A percentile compares a stretch with the other conserved stretches of the same genome.
phyloP scores from a whole-genome alignment of 352 stramenopile genomes.

The Phytopythium cucurbitacearum region DNA sequence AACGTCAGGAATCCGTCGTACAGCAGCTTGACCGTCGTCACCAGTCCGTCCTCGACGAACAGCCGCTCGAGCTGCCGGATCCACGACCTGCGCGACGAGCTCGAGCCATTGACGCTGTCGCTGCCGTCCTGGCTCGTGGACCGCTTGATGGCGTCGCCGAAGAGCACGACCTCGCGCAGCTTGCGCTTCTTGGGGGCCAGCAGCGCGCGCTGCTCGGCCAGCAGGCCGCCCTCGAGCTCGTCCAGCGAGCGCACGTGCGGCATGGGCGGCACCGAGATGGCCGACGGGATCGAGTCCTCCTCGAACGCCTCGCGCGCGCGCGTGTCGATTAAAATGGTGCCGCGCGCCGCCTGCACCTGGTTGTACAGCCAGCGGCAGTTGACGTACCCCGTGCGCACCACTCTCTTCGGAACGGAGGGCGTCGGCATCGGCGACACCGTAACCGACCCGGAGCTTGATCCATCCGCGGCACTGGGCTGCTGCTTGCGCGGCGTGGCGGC shows the following conservation, averaged over 20 bases:
- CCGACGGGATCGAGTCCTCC: slow-evolving; percentile 69
- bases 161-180: slow-evolving; percentile 74
- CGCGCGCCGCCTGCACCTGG: slow-evolving; percentile 67
- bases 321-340: slow-evolving; percentile 77
- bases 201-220: slow-evolving; percentile 66
- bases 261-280: slow-evolving; percentile 70
- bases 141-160: slow-evolving; percentile 59
- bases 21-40: slow-evolving; percentile 72
- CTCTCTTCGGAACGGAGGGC: slow-evolving; percentile 29
- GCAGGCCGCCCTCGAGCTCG: slow-evolving; percentile 44
- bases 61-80: slow-evolving; percentile 52
- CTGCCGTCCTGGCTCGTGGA: slow-evolving; percentile 15
- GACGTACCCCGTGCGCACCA: slow-evolving; percentile 60
- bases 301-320: slow-evolving; percentile 46
- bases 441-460: not conserved
- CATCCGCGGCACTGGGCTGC: not conserved
- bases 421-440: slow-evolving; percentile 13
- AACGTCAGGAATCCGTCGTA: slow-evolving; percentile 83
- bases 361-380: slow-evolving; percentile 86
- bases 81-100: slow-evolving; percentile 26
- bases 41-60: slow-evolving; percentile 70
- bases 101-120: not conserved
- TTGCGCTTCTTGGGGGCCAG: slow-evolving; percentile 74
- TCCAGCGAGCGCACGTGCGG: slow-evolving; percentile 31
- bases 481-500: slow-evolving; percentile 7